Evolutionary conservation across 345 rosid species (phyloP), one percentile per base, ranked within the genome.

Genomic region (Limnanthes douglasii): DNA sequence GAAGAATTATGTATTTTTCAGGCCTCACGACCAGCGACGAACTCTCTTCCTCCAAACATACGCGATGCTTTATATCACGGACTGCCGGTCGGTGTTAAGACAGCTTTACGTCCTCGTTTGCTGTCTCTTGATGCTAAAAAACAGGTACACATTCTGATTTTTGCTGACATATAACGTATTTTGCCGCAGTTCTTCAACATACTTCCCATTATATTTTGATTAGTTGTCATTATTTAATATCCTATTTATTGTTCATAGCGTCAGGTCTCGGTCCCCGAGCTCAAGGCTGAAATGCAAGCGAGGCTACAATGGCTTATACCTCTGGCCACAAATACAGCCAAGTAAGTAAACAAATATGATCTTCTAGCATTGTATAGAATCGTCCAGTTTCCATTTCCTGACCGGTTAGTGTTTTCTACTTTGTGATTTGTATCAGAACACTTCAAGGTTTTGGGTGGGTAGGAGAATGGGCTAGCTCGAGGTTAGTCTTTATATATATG

Each of bases 361-460:
- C 5, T n/a, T 14, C n/a, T n/a, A n/a, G n/a, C n/a, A n/a, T n/a
- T n/a, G n/a, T n/a, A n/a, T 18, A 36, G 23, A 36, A 30, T 36
- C 24, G 24, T 36, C 33, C 11, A 25, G 39, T 31, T 50, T 10
- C 31, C 45, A 4, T 27, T 41, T 62, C 43, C n/a, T n/a, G n/a
- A n/a, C n/a, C n/a, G n/a, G n/a, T n/a, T n/a, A n/a, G n/a, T n/a
- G 21, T 49, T 39, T 33, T 23, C 4, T 11, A 21, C 18, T 22
- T 35, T 13, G 36, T 9, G 21, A 22, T 43, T 24, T 43, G 7
- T 26, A 35, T 36, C 69, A 90, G 98, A 58, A 79, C 81, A 18
- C 86, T 74, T 60, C 95, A 90, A 62, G 84, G 90, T 21, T 84
- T 90, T 7, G 98, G 98, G 24, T 73, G 95, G 95, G 86, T 90